Conservation (phyloP, 495 filamentous ascomycete species). For the Friedmanniomyces simplex region DNA sequence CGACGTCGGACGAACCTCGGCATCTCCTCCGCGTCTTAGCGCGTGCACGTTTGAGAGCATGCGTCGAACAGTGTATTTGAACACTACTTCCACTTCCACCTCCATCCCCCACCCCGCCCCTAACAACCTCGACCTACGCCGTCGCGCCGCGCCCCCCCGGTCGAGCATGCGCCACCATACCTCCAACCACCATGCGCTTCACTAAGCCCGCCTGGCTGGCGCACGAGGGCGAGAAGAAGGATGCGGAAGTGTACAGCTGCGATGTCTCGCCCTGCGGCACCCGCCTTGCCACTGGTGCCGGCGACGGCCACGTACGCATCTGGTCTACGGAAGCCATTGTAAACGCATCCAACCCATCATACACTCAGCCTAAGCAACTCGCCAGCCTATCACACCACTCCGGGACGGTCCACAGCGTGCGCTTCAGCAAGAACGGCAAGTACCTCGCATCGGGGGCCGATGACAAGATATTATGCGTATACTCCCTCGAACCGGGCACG, state of each 20-base stretch:
- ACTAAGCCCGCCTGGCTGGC: constrained; percentile 90
- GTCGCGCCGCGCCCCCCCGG: too few relatives aligned
- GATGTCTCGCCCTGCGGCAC: constrained; percentile 91
- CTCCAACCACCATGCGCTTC: constrained; percentile 58
- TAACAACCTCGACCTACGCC: too few relatives aligned
- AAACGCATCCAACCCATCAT: constrained; percentile 56
- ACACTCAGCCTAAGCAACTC: constrained; percentile 76
- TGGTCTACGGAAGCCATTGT: constrained; percentile 94
- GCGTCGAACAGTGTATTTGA: background rate
- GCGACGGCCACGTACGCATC: constrained; percentile 94
- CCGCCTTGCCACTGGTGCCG: constrained; percentile 83
- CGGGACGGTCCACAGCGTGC: constrained; percentile 90
- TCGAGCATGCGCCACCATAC: too few relatives aligned
- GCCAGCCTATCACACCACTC: constrained; percentile 97
- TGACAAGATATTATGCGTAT: constrained; percentile 96
- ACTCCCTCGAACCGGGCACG: constrained; percentile 73
- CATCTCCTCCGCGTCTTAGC: too few relatives aligned
- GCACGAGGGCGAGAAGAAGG: constrained; percentile 79
- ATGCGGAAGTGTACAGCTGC: constrained; percentile 95
- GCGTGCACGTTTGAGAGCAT: too few relatives aligned
- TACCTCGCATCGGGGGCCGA: constrained; percentile 95
- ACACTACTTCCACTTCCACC: too few relatives aligned
- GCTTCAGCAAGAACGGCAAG: constrained; percentile 85
- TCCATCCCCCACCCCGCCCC: too few relatives aligned
- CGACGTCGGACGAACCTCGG: too few relatives aligned